These are phyloP conservation scores for Boletus rubroflammeus DNA, from an alignment of 768 basidiomycete species.

Conservation along the genomic window DNA sequence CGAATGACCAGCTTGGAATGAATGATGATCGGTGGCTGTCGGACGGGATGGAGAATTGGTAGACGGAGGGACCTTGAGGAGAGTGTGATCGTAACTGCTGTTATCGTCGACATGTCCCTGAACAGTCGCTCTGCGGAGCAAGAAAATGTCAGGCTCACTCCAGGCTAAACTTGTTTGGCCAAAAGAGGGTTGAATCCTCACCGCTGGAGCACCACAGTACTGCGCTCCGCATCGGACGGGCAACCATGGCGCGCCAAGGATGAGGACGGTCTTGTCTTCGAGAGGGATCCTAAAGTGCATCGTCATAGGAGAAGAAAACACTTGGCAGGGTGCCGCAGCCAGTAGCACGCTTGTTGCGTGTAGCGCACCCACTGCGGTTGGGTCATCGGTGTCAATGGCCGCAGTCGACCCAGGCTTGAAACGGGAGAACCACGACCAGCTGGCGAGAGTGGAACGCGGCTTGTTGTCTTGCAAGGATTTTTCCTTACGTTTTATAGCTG, in stretches of 20 bases:
- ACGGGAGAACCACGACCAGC: slow-evolving; percentile 1
- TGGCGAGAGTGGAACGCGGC: background rate
- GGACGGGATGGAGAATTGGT: background rate
- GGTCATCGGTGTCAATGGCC: background rate
- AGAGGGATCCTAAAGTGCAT: slow-evolving; percentile 23
- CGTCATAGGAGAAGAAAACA: slow-evolving; percentile 18
- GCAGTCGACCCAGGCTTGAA: background rate
- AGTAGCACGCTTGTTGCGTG: slow-evolving; percentile 23
- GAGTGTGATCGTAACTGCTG: background rate
- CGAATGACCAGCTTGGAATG: too few relatives aligned
- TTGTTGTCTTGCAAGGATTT: background rate
- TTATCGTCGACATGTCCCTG: background rate
- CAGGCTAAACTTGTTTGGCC: too few relatives aligned
- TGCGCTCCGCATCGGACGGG: slow-evolving; percentile 5
- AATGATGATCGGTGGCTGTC: background rate
- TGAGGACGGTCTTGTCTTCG: slow-evolving; percentile 18
- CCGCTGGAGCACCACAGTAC: background rate
- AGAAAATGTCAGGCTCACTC: background rate
- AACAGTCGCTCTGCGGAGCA: background rate
- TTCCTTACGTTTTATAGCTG: background rate
- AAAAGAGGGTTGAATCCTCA: background rate
- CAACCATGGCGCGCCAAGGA: slow-evolving; percentile 19
- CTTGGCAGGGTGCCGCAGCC: slow-evolving; percentile 25
- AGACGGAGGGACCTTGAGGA: background rate
- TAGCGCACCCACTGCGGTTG: slow-evolving; percentile 20